These are phyloP conservation scores for Tetrahymena elliotti DNA, from an alignment of 73 alveolate species.

Conservation along the genomic window DNA sequence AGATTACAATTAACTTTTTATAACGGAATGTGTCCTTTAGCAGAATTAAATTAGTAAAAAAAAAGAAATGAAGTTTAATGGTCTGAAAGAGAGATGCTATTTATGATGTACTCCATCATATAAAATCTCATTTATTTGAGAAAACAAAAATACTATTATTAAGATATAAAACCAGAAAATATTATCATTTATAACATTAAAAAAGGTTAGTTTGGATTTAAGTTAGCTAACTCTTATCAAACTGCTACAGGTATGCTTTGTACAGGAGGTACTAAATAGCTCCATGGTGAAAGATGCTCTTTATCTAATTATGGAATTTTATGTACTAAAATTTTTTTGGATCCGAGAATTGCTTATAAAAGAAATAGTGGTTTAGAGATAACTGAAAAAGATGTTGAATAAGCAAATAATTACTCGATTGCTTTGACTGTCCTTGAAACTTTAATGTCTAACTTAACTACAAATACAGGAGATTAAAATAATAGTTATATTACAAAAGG, in stretches of 20 bases:
- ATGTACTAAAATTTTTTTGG: not conserved
- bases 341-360: not conserved
- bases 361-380: not conserved
- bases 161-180: not conserved
- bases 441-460: not conserved
- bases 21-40: not conserved
- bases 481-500: not conserved
- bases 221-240: not conserved
- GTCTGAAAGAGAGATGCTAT: not conserved
- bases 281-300: not conserved
- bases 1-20: not conserved
- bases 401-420: not conserved
- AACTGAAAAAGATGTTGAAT: not conserved
- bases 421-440: not conserved
- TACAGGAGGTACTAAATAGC: not conserved
- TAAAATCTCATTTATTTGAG: not conserved
- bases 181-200: not conserved
- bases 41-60: not conserved
- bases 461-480: not conserved
- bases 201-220: not conserved
- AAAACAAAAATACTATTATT: not conserved
- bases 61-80: not conserved
- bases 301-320: not conserved
- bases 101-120: not conserved
- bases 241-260: not conserved